Evolutionary conservation across 116 monocot genomes (phyloP).

Genomic region (Papilionanthe hybrid): DNA sequence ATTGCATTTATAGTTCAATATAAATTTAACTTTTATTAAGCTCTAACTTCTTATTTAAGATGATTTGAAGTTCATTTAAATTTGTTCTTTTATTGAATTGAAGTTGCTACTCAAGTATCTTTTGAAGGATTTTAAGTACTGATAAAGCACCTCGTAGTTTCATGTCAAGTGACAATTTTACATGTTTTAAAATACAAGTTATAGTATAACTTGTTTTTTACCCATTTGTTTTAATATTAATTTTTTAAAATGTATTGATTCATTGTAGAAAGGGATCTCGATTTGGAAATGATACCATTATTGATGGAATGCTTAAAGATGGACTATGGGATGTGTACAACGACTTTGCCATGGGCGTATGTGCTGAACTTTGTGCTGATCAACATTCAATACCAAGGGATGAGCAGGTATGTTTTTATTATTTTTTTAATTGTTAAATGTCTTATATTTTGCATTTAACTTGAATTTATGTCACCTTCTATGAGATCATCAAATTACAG

Average conservation of each 20-base stretch:
- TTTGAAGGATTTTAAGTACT: not conserved
- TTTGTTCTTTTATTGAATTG: not conserved
- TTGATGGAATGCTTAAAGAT: conserved; percentile 98
- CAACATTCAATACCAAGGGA: conserved; percentile 72
- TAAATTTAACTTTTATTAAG: no score
- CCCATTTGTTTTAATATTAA: not conserved
- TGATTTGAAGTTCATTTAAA: no score
- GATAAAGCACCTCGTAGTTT: not conserved
- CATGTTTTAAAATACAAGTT: conserved; percentile 1
- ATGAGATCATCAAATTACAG: not conserved
- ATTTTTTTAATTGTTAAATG: not conserved
- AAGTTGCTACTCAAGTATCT: not conserved
- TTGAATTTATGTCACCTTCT: not conserved
- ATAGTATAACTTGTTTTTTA: not conserved
- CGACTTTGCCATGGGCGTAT: conserved; percentile 88
- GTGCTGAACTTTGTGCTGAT: conserved; percentile 87
- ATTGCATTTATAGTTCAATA: no score
- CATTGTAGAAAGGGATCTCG: conserved; percentile 78
- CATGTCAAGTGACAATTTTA: not conserved
- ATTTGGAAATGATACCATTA: conserved; percentile 82
- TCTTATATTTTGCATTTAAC: not conserved
- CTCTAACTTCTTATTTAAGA: no score
- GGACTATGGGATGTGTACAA: conserved; percentile 95
- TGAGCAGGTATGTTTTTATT: conserved; percentile 60
- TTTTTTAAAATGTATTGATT: not conserved